Conservation (phyloP, 2,329 filamentous ascomycete species). For the Cercospora sojina region DNA sequence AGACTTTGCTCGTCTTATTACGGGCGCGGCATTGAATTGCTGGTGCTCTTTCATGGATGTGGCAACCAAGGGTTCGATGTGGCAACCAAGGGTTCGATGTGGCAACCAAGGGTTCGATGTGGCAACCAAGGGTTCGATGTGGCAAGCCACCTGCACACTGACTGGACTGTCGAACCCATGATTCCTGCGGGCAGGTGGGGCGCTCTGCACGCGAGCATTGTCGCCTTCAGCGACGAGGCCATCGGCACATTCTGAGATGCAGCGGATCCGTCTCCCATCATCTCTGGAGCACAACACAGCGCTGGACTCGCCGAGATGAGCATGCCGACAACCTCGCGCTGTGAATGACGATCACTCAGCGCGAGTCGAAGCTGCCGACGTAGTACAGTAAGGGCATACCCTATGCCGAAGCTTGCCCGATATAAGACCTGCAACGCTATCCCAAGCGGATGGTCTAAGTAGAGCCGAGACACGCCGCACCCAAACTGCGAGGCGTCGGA, state of each 20-base stretch:
- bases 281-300: not conserved
- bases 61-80: not conserved
- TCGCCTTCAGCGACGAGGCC: not conserved
- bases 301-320: not conserved
- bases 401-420: not conserved
- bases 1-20: not conserved
- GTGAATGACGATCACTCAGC: not conserved
- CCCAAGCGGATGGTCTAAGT: not conserved
- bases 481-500: not conserved
- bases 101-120: not conserved
- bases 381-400: not conserved
- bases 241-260: not conserved
- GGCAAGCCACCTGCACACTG: not conserved
- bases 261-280: not conserved
- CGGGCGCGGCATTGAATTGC: not conserved
- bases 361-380: not conserved
- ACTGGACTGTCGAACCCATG: not conserved
- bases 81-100: not conserved
- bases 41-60: not conserved
- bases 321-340: not conserved
- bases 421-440: not conserved
- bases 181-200: not conserved
- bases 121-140: not conserved
- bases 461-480: slow-evolving; percentile 2
- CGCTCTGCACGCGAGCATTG: not conserved